A percentile compares a stretch with the other conserved stretches of the same genome.
Conservation (phyloP, 2,329 filamentous ascomycete species). For the Fusarium sp. region DNA sequence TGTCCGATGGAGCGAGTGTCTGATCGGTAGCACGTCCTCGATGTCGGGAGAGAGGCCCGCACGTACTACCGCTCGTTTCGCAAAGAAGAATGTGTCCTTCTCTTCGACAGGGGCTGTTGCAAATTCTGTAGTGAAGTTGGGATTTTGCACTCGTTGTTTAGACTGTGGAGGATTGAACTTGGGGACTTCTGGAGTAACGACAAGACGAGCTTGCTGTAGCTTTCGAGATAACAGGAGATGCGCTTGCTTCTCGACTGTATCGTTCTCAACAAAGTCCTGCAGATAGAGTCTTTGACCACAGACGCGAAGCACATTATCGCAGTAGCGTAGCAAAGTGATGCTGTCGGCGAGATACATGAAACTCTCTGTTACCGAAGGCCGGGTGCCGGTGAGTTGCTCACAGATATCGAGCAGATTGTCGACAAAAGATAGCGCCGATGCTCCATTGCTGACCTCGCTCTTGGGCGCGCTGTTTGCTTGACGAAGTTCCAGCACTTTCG, state of each 20-base stretch:
- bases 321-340: slow-evolving; percentile 55
- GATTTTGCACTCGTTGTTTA: not conserved
- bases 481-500: slow-evolving; percentile 36
- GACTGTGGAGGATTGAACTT: not conserved
- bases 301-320: slow-evolving; percentile 48
- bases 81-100: slow-evolving; percentile 14
- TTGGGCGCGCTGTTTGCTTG: not conserved
- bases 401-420: slow-evolving; percentile 45
- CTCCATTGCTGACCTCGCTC: not conserved
- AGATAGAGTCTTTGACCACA: slow-evolving; percentile 51
- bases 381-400: slow-evolving; percentile 49
- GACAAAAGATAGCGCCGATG: slow-evolving; percentile 21
- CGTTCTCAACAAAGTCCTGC: slow-evolving; percentile 50
- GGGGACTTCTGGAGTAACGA: slow-evolving; percentile 9
- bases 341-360: slow-evolving; percentile 52
- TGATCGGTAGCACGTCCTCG: slow-evolving; percentile 50
- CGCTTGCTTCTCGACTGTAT: slow-evolving; percentile 51
- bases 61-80: slow-evolving; percentile 17
- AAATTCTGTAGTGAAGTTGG: not conserved
- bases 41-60: slow-evolving; percentile 41
- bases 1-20: slow-evolving; percentile 48
- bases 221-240: slow-evolving; percentile 43
- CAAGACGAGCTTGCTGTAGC: slow-evolving; percentile 31
- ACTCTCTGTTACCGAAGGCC: slow-evolving; percentile 44
- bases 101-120: not conserved